Evolutionary conservation across 2,329 filamentous ascomycete species (phyloP), one percentile per base, ranked within the genome.

Genomic region (Plenodomus biglobosus): DNA sequence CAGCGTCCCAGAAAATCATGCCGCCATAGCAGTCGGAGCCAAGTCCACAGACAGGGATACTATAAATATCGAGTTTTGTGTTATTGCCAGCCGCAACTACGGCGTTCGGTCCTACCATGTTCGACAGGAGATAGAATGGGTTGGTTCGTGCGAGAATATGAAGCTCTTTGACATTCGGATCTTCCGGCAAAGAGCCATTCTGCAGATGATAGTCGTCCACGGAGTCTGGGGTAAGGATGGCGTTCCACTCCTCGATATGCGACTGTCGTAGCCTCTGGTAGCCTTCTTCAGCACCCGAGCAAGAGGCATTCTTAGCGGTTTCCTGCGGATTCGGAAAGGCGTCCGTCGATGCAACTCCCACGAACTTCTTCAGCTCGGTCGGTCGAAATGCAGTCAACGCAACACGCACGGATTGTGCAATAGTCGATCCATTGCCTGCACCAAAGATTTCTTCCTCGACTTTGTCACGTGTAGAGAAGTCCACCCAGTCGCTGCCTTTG

Each of bases 291-390:
- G 76, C 73, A 34, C 76, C 85, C 1, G 70, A 66, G 5, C 73
- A 61, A 0, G 80, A 82, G 1, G 84, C 85, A 5, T 76, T 65
- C 48, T 76, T 75, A 1, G 87, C 87, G 1, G 77, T 75, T 1
- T 66, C 59, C 48, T 80, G 73, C 0, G 86, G 80, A 52, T 85
- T 72, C 0, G 72, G 52, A 60, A 88, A 90, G 0, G 84, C 85
- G 66, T 90, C 87, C 0, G 80, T 80, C 1, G 86, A 87, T 3
- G 87, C 86, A 40, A 78, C 80, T 21, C 87, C 87, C 15, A 90
- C 77, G 55, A 80, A 89, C 61, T 90, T 90, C 39, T 78, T 80
- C 38, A 89, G 69, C 1, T 76, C 80, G 2, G 81, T 75, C 0
- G 77, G 77, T 54, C 80, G 62, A 1, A 81, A 80, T 2, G 78